Conservation (phyloP, 345 rosid species). For the Mangifera indica region DNA sequence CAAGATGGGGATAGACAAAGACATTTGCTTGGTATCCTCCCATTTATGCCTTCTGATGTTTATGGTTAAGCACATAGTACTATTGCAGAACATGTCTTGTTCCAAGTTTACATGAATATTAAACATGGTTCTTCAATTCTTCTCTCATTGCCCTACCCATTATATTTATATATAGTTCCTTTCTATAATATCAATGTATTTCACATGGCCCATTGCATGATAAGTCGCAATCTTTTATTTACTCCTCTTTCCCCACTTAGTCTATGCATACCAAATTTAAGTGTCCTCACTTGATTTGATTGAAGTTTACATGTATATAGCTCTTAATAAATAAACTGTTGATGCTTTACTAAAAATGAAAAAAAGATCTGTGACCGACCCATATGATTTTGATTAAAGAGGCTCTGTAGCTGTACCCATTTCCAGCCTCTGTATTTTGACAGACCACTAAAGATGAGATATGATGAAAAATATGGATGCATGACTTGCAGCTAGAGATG, state of each 20-base stretch:
- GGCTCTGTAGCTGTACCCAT: neutral
- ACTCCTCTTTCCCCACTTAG: conserved; percentile 9
- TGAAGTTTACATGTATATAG: too few relatives aligned
- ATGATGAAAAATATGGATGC: neutral
- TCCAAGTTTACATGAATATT: conserved; percentile 36
- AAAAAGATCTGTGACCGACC: too few relatives aligned
- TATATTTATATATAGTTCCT: conserved; percentile 12
- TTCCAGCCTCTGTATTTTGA: neutral
- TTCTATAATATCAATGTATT: conserved; percentile 13
- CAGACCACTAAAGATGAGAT: too few relatives aligned
- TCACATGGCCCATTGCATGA: conserved; percentile 34
- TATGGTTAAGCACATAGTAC: conserved; percentile 36
- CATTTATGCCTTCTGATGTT: conserved; percentile 26
- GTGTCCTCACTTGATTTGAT: neutral
- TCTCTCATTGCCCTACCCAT: conserved; percentile 32
- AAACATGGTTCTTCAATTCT: conserved; percentile 17
- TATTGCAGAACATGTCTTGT: conserved; percentile 46
- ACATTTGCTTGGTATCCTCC: conserved; percentile 42
- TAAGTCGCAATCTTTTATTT: conserved; percentile 35
- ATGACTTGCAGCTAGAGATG: neutral
- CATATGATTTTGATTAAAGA: neutral
- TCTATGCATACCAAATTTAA: conserved; percentile 6
- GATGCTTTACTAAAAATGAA: neutral
- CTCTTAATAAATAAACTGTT: too few relatives aligned
- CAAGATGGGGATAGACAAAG: conserved; percentile 42